These are phyloP conservation scores for Phaffia australis DNA, from an alignment of 768 basidiomycete genomes.

Conservation along the genomic window DNA sequence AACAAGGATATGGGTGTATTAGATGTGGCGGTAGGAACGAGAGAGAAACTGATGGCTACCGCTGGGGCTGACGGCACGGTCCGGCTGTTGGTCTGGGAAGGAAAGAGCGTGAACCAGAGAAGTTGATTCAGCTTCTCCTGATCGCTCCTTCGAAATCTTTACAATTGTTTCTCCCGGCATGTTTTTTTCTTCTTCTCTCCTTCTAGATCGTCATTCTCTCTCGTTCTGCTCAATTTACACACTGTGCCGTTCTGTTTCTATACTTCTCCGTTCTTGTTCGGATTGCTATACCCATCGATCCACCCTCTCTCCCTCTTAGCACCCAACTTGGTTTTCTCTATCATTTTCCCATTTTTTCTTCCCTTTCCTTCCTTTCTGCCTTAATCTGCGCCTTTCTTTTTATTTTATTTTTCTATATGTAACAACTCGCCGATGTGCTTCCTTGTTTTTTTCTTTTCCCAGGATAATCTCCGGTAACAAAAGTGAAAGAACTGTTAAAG, in stretches of 20 bases:
- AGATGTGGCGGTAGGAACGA: conserved; percentile 72
- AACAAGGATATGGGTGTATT: conserved; percentile 85
- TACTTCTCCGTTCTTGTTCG: not conserved
- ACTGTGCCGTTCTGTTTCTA: not conserved
- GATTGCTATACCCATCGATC: not conserved
- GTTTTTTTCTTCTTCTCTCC: not conserved
- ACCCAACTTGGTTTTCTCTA: not conserved
- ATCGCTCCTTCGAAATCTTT: not conserved
- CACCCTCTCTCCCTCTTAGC: not conserved
- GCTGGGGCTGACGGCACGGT: conserved; percentile 63
- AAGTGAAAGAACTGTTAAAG: too few species aligned
- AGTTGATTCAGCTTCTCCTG: not conserved
- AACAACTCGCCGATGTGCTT: too few species aligned
- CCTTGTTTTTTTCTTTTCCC: too few species aligned
- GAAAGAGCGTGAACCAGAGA: not conserved
- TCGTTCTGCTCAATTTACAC: not conserved
- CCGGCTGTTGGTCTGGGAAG: conserved; percentile 17
- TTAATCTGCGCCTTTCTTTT: too few species aligned
- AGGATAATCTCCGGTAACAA: too few species aligned
- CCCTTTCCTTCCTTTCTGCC: not conserved
- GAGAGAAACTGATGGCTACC: conserved; percentile 76
- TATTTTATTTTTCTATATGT: too few species aligned
- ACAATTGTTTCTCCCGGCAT: not conserved
- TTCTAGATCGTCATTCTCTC: not conserved
- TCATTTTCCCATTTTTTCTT: not conserved